These are phyloP conservation scores for Podospora sp. DNA, from an alignment of 495 filamentous ascomycete genomes.

Conservation along the genomic window DNA sequence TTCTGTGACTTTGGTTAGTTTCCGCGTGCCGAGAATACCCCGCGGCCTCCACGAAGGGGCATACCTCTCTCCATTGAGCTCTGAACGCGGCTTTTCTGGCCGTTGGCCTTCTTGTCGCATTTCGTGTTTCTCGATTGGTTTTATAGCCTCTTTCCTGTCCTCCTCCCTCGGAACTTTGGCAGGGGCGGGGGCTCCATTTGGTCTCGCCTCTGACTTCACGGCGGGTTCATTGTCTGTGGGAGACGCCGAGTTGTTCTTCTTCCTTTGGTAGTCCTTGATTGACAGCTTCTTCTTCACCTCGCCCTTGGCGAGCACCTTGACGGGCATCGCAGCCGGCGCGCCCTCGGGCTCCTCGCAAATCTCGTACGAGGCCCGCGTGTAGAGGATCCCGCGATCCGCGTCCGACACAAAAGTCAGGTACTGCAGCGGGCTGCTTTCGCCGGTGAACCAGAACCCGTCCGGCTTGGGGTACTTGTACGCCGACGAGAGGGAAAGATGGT, in stretches of 20 bases:
- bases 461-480: constrained; percentile 40
- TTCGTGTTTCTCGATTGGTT: constrained; percentile 32
- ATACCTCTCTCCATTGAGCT: constrained; percentile 38
- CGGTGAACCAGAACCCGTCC: constrained; percentile 44
- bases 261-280: constrained; percentile 51
- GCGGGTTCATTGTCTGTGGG: constrained; percentile 39
- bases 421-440: constrained; percentile 40
- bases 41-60: background rate
- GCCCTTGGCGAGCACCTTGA: constrained; percentile 33
- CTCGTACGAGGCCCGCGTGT: constrained; percentile 47
- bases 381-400: constrained; percentile 49
- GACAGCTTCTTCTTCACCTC: constrained; percentile 53
- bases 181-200: constrained; percentile 21
- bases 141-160: constrained; percentile 24
- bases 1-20: constrained; percentile 28
- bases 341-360: constrained; percentile 44
- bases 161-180: constrained; percentile 23
- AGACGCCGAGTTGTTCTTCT: constrained; percentile 43
- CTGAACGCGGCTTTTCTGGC: constrained; percentile 31
- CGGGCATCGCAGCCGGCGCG: constrained; percentile 27
- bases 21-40: background rate
- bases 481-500: constrained; percentile 46
- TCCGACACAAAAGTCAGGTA: constrained; percentile 51
- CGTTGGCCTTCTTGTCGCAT: constrained; percentile 24
- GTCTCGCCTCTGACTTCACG: constrained; percentile 24